Evolutionary conservation across 768 basidiomycete species (phyloP), one percentile per base, ranked within the genome.

Genomic region (Antrodiella citrinella): DNA sequence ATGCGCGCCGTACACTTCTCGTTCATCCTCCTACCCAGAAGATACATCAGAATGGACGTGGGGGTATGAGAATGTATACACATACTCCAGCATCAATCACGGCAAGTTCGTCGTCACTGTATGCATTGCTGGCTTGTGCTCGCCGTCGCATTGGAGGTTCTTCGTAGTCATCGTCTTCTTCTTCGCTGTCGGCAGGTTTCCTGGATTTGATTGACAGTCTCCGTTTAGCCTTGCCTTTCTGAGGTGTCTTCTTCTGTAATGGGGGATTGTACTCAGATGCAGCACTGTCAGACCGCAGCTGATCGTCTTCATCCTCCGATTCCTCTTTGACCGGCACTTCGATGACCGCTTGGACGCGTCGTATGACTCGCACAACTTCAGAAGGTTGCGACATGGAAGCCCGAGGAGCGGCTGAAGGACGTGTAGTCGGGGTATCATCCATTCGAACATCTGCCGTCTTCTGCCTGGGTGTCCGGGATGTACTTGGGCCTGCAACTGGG

Each of bases 241-340:
- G 15, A 7, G 30, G 30, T 35, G 30, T 15, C 7, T 35, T 35
- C 30, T 35, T 72, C 57, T 54, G 4, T 41, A 26, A 42, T 51
- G 45, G 20, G 45, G 25, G 26, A 47, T 41, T 26, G 55, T 40
- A 42, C 49, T 49, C 19, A 58, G 59, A 45, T 42, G 70, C 64
- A 41, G 67, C 69, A 10, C 69, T 61, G 47, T 19, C 41, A 43
- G 41, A 43, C 41, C 7, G 41, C 9, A 18, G 21, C n/a, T 19
- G 7, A 7, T 5, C 44, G 4, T 2, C 39, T 24, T 51, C 66
- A 4, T 72, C 72, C 1, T 67, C 69, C 2, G 78, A 80, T 62
- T 86, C 84, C 49, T 74, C 74, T 57, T 87, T 86, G 30, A 86
- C 77, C 26, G 75, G 69, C 1, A 86, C 67, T 18, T 86, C 71